Conservation (phyloP, 768 basidiomycete genomes). For the Rhodotorula taiwanensis region DNA sequence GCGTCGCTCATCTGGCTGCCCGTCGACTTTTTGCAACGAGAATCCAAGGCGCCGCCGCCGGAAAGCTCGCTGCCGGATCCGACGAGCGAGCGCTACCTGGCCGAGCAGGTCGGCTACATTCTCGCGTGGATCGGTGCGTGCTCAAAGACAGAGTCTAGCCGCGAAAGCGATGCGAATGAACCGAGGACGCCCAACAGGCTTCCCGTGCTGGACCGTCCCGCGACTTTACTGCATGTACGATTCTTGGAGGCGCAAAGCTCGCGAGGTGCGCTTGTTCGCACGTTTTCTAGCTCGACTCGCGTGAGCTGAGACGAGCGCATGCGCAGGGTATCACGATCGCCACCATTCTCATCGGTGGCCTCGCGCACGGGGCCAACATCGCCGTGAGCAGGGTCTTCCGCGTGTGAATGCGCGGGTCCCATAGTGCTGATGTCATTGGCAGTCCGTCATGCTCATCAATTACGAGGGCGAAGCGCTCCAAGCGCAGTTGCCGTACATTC, state of each 20-base stretch:
- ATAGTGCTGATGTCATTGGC: not conserved
- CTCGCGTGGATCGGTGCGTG: not conserved
- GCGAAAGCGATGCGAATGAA: no score
- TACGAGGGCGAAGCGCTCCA: not conserved
- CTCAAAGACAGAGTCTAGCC: no score
- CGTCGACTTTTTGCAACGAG: not conserved
- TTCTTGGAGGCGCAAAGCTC: not conserved
- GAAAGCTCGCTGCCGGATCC: not conserved
- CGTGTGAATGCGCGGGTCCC: no score
- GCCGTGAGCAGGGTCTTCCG: not conserved
- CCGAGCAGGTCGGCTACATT: not conserved
- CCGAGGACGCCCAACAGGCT: not conserved
- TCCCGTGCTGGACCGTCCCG: not conserved
- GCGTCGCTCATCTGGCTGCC: not conserved
- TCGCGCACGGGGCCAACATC: not conserved
- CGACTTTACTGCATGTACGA: not conserved
- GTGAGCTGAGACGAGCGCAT: not conserved
- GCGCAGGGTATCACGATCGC: not conserved
- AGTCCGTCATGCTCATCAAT: slow-evolving; percentile 5
- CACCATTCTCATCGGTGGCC: not conserved
- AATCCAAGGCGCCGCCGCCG: not conserved
- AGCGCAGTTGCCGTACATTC: not conserved
- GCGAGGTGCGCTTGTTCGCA: not conserved
- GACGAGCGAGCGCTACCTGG: no score
- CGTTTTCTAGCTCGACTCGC: not conserved